Evolutionary conservation across 164 flowering plant genomes (phyloP).

Genomic region (Stephania japonica): DNA sequence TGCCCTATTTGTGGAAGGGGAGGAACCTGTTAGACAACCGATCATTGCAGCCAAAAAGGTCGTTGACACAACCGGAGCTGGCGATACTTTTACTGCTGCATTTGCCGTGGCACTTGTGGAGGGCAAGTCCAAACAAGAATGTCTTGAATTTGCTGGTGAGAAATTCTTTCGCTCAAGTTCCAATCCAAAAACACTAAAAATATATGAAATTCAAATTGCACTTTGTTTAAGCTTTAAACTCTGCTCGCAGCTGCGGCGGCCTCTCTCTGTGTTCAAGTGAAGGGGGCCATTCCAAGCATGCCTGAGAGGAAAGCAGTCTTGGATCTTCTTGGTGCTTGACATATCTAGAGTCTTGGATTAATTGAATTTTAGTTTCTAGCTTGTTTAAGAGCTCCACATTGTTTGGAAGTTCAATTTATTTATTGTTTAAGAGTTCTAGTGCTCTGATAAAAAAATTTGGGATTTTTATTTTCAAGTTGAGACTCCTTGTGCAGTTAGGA

Average conservation of each 20-base stretch:
- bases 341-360: too few relatives aligned
- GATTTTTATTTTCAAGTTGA: too few relatives aligned
- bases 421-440: too few relatives aligned
- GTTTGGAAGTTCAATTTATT: too few relatives aligned
- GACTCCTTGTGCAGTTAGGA: too few relatives aligned
- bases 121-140: slow-evolving; percentile 67
- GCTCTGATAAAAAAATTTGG: too few relatives aligned
- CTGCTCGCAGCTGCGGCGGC: slow-evolving; percentile 87
- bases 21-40: slow-evolving; percentile 69
- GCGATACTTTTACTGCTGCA: slow-evolving; percentile 95
- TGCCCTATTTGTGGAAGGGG: slow-evolving; percentile 73
- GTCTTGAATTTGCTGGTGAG: slow-evolving; percentile 87
- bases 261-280: slow-evolving; percentile 97
- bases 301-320: slow-evolving; percentile 78
- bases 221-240: neutral
- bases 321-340: slow-evolving; percentile 49
- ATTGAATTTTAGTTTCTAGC: too few relatives aligned
- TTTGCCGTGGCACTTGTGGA: slow-evolving; percentile 91
- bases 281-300: slow-evolving; percentile 99
- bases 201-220: neutral
- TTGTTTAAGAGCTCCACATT: too few relatives aligned
- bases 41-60: slow-evolving; percentile 59
- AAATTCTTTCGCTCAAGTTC: neutral
- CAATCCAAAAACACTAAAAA: neutral
- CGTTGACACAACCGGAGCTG: slow-evolving; percentile 95